Evolutionary conservation across 2,329 filamentous ascomycete species (phyloP), one percentile per base, ranked within the genome.

Genomic region (Aspergillus sp.): DNA sequence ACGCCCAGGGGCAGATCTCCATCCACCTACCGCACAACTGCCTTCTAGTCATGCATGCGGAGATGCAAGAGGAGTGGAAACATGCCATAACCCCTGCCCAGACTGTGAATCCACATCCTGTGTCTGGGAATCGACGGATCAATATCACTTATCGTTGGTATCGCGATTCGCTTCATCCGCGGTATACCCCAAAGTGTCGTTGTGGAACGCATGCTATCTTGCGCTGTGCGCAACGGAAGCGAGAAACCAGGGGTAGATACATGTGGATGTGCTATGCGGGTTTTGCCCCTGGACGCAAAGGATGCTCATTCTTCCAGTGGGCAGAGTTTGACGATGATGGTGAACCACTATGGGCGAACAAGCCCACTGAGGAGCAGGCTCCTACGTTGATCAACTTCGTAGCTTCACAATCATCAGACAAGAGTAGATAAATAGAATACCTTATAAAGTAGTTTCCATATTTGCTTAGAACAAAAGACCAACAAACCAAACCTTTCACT

Each of bases 1-100:
- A 93, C 54, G 76, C 79, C 0, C 82, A 87, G 60, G 91, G 90
- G 3, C 90, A 95, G 63, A 91, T 97, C 49, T 83, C 89, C 1
- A 93, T 97, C 39, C 89, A 96, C 58, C 81, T 97, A 0, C 91
- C 91, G 0, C 93, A 97, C 67, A 97, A 97, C 66, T 94, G 88
- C 0, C 78, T 97, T 0, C 77, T 98, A 0, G 77, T 97, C 7
- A 97, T 98, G 93, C 90, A 97, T 61, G 90, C 91, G 1, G 89
- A 95, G 63, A 97, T 95, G 88, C 91, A 97, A 63, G 91, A 97
- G 63, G 85, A 87, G 62, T 97, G 90, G 90, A 97, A 96, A 66
- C 93, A 98, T 66, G 80, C 81, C 55, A 86, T 98, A 39, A 76
- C 83, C 0, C 86, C 90, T 0, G 84, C 86, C 0, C 75, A 78